A percentile compares a stretch with the other conserved stretches of the same genome.
Conservation (phyloP, 495 filamentous ascomycete species). For the Penicillium macrosclerotiorum region DNA sequence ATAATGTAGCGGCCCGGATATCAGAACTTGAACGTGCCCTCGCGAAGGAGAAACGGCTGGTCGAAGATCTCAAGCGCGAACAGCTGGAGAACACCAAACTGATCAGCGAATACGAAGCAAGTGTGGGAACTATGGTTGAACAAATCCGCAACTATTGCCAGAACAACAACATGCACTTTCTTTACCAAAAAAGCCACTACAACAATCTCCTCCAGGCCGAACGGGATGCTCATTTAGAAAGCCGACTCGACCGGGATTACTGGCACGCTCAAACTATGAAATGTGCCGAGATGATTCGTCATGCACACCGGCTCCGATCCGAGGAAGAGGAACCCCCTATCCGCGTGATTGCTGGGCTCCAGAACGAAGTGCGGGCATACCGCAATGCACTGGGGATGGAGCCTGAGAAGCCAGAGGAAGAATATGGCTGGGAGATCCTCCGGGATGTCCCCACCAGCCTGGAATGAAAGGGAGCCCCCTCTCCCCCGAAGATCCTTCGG, state of each 20-base stretch:
- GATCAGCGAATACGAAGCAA: slow-evolving; percentile 57
- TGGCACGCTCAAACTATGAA: slow-evolving; percentile 60
- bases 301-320: slow-evolving; percentile 47
- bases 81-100: slow-evolving; percentile 51
- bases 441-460: slow-evolving; percentile 42
- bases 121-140: slow-evolving; percentile 55
- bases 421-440: slow-evolving; percentile 53
- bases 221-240: slow-evolving; percentile 53
- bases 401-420: slow-evolving; percentile 49
- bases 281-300: slow-evolving; percentile 52
- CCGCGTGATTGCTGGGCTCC: slow-evolving; percentile 49
- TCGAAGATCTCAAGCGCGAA: slow-evolving; percentile 47
- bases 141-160: slow-evolving; percentile 62
- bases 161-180: slow-evolving; percentile 57
- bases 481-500: too few species aligned
- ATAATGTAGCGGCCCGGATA: slow-evolving; percentile 50
- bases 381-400: slow-evolving; percentile 54
- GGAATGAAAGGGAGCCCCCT: slow-evolving; percentile 33
- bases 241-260: slow-evolving; percentile 61
- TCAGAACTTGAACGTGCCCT: slow-evolving; percentile 53
- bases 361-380: slow-evolving; percentile 55
- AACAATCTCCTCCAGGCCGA: slow-evolving; percentile 57
- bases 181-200: slow-evolving; percentile 59
- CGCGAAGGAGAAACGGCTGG: slow-evolving; percentile 45
- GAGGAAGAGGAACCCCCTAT: slow-evolving; percentile 49